Evolutionary conservation across 768 basidiomycete genomes (phyloP).

Genomic region (Mrakia frigida): DNA sequence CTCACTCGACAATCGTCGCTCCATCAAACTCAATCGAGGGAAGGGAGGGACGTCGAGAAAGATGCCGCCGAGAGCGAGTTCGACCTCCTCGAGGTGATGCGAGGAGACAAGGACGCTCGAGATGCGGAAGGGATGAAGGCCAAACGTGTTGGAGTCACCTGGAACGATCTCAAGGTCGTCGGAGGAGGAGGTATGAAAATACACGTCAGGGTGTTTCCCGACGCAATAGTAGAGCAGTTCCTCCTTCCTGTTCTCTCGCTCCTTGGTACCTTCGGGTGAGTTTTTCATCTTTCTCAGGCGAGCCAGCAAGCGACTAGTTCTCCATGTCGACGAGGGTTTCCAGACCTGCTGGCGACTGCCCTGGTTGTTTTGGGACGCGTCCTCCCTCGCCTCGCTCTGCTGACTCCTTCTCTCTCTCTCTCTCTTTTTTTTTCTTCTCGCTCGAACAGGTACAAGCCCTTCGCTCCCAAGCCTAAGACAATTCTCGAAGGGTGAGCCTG

Average conservation of each 20-base stretch:
- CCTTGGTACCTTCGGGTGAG: constrained; percentile 48
- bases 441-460: constrained; percentile 50
- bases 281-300: too few relatives aligned
- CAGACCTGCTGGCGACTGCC: too few relatives aligned
- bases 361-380: background rate
- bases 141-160: constrained; percentile 44
- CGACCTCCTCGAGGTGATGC: constrained; percentile 42
- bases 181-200: constrained; percentile 47
- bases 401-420: background rate
- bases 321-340: too few relatives aligned
- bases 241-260: constrained; percentile 57
- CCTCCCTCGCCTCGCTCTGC: too few relatives aligned
- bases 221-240: constrained; percentile 48
- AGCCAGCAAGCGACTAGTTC: too few relatives aligned
- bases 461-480: constrained; percentile 51
- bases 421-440: too few relatives aligned
- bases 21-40: constrained; percentile 27
- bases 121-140: constrained; percentile 45
- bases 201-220: constrained; percentile 44
- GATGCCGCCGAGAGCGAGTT: constrained; percentile 45
- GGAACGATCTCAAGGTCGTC: constrained; percentile 42
- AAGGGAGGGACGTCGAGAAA: constrained; percentile 40
- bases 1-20: constrained; percentile 31
- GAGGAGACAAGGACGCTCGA: constrained; percentile 30
- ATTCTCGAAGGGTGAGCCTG: constrained; percentile 50